A percentile compares a stretch with the other conserved stretches of the same genome.
phyloP scores from a whole-genome alignment of 2,329 filamentous ascomycete species.

The Exophiala sideris region DNA sequence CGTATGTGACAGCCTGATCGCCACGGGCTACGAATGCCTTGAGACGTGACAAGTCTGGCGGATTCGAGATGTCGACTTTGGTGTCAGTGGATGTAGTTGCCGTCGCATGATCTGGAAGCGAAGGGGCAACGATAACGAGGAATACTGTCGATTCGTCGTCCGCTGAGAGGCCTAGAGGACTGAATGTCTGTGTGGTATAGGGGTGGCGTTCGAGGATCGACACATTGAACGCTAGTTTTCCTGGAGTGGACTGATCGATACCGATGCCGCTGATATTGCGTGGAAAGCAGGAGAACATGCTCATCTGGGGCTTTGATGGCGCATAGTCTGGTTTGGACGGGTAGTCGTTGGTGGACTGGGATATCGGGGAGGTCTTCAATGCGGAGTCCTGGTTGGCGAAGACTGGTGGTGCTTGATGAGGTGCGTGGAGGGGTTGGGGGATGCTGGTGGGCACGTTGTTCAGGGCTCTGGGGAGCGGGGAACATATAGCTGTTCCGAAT shows the following conservation, averaged over 20 bases:
- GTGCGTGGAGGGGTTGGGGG: constrained; percentile 16
- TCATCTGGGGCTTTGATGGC: constrained; percentile 63
- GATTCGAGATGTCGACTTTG: constrained; percentile 40
- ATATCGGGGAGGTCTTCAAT: constrained; percentile 79
- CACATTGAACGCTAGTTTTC: constrained; percentile 57
- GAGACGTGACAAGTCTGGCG: constrained; percentile 69
- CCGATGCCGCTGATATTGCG: constrained; percentile 46
- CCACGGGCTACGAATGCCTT: constrained; percentile 75
- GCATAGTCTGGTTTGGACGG: constrained; percentile 46
- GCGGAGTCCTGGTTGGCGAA: constrained; percentile 83
- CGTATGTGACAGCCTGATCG: constrained; percentile 86
- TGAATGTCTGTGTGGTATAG: constrained; percentile 90
- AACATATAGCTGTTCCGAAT: constrained; percentile 80
- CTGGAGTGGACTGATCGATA: constrained; percentile 5
- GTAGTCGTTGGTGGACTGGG: constrained; percentile 70
- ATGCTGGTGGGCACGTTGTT: constrained; percentile 39
- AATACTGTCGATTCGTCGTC: constrained; percentile 46
- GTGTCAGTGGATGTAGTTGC: constrained; percentile 32
- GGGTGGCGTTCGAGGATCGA: constrained; percentile 84
- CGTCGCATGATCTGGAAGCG: constrained; percentile 43
- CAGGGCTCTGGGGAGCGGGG: constrained; percentile 60
- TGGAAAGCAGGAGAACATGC: constrained; percentile 83
- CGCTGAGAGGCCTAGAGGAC: constrained; percentile 57
- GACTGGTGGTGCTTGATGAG: constrained; percentile 49
- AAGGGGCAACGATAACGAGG: constrained; percentile 86